These are phyloP conservation scores for Penicillium odoratum DNA, from an alignment of 495 filamentous ascomycete genomes.

Conservation along the genomic window DNA sequence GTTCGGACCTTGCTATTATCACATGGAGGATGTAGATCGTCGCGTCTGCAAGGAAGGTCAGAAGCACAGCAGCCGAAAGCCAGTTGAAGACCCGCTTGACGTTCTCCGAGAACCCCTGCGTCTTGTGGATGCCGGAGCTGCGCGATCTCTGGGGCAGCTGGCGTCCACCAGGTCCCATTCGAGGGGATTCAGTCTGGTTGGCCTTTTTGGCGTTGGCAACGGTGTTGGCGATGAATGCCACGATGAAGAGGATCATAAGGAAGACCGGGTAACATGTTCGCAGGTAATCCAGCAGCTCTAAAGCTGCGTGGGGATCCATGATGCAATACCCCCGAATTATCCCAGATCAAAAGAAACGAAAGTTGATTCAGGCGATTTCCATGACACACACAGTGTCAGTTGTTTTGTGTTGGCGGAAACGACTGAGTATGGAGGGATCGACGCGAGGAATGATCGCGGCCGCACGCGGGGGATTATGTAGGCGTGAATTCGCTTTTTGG, in stretches of 20 bases:
- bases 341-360: slow-evolving; percentile 14
- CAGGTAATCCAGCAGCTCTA: slow-evolving; percentile 47
- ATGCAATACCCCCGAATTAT: slow-evolving; percentile 25
- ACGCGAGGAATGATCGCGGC: slow-evolving; percentile 28
- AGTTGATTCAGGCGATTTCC: slow-evolving; percentile 38
- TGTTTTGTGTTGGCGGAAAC: slow-evolving; percentile 10
- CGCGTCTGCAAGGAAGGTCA: slow-evolving; percentile 74
- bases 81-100: slow-evolving; percentile 72
- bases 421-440: slow-evolving; percentile 29
- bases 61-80: slow-evolving; percentile 62
- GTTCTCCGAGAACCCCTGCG: slow-evolving; percentile 54
- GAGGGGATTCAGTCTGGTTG: slow-evolving; percentile 34
- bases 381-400: slow-evolving; percentile 38
- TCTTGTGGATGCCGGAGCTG: slow-evolving; percentile 36
- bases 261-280: slow-evolving; percentile 67
- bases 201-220: slow-evolving; percentile 53
- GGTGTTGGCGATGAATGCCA: slow-evolving; percentile 62
- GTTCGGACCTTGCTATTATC: slow-evolving; percentile 58
- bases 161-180: slow-evolving; percentile 74
- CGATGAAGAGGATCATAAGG: slow-evolving; percentile 66
- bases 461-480: slow-evolving; percentile 21
- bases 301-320: slow-evolving; percentile 43
- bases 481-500: slow-evolving; percentile 10
- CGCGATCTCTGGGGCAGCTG: slow-evolving; percentile 64
- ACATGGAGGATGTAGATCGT: slow-evolving; percentile 76